A percentile compares a stretch with the other conserved stretches of the same genome.
Conservation (phyloP, 1,139 yeast genomes). For the Pichia sp. region DNA sequence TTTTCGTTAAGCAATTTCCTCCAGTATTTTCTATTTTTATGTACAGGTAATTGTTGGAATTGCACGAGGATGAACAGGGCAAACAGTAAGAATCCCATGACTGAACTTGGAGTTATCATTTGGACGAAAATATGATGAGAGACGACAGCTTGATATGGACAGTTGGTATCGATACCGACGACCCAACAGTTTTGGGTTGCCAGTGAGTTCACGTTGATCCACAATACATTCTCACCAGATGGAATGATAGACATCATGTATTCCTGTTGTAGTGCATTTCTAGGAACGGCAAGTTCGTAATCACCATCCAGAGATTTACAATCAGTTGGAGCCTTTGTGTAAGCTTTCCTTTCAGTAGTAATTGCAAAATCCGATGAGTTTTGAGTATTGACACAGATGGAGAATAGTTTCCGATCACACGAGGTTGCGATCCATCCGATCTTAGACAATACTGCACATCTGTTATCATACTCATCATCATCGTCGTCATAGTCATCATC, state of each 20-base stretch:
- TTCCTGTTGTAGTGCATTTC: conserved; percentile 45
- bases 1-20: conserved; percentile 44
- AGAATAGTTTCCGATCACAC: conserved; percentile 55
- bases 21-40: conserved; percentile 57
- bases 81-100: conserved; percentile 52
- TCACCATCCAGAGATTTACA: conserved; percentile 20
- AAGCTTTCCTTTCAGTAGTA: conserved; percentile 37
- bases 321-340: conserved; percentile 46
- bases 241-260: conserved; percentile 27
- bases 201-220: conserved; percentile 87
- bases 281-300: conserved; percentile 55
- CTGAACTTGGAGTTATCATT: conserved; percentile 65
- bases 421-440: conserved; percentile 30
- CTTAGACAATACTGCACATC: conserved; percentile 55
- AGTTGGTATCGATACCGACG: conserved; percentile 68
- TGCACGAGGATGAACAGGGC: conserved; percentile 38
- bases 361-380: conserved; percentile 51
- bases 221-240: conserved; percentile 38
- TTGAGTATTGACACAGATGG: conserved; percentile 52
- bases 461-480: conserved; percentile 26
- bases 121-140: conserved; percentile 57
- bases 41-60: conserved; percentile 46
- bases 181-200: conserved; percentile 81
- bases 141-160: conserved; percentile 70
- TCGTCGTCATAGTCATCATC: conserved; percentile 11